Evolutionary conservation across 345 rosid genomes (phyloP), one percentile per base, ranked within the genome.

Genomic region (Populus ilicifolia): DNA sequence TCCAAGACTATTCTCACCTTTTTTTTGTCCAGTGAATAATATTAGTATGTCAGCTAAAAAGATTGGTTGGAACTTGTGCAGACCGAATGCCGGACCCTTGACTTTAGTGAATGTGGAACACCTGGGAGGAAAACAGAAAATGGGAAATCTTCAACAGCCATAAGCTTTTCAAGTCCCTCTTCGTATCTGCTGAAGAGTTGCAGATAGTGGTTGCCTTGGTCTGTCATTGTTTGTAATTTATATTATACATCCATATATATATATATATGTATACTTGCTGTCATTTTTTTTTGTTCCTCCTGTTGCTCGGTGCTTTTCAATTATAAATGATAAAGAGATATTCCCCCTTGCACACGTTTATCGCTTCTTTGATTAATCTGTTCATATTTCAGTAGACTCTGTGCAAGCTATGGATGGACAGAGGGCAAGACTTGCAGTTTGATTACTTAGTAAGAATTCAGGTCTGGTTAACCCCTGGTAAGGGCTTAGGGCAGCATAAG

Each of bases 51-150:
- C 6, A 29, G 18, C 61, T 70, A 18, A 87, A 48, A 65, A 77
- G 30, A 20, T 50, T 66, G 13, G 23, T 66, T 64, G 56, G 27
- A 64, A 64, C 63, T 70, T 20, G 2, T 80, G 88, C 90, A 96
- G 99, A 85, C 87, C 35, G 99, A 93, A 81, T 81, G 95, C n/a
- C 97, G 99, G 1, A 74, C 81, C 16, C 94, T 96, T 7, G 99
- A 96, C 84, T 96, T 96, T 83, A 93, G 93, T 50, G 99, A 96
- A 73, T 96, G 99, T 33, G 98, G 84, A 74, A 92, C 93, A 44
- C 99, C 98, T 0, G 89, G 80, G 80, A 92, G 87, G 81, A 88
- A 82, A 68, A 84, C 39, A 54, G 94, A 85, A 71, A 82, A 79
- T 18, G 84, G 82, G 29, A 82, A 83, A 83, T 85, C 90, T 2